Base-by-base conservation (phyloP, 345 rosid genomes). In the Nephelium lappaceum region DNA sequence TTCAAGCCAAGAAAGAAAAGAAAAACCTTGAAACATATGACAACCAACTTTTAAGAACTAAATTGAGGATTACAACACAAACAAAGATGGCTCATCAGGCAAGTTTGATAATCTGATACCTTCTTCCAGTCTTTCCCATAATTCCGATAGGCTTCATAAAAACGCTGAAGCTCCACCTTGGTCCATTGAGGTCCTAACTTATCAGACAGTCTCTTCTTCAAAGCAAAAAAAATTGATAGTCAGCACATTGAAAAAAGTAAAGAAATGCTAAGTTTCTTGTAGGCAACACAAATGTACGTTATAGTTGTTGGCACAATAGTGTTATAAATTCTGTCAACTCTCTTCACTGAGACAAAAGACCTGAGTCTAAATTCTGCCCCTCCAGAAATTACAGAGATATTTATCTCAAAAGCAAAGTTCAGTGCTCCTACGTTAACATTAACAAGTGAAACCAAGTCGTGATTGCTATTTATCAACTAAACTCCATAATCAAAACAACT, bases 181-280 rank as follows among this genome's bases (percentile, higher is more conserved):
- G 86, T 91, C 99, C 99, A 97, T 65, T 93, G 98, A 78, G 96
- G 87, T 73, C 99, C 99, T 72, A 94, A 83, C 87, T 90, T 93
- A 68, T 93, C 95, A 77, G 98, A 77, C 77, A 91, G 82, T 77
- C 93, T 96, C 87, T 84, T 91, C 90, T 93, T 89, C 93, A 89
- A 83, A 4, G 65, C 55, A 71, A 19, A 81, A 80, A 31, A 74
- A 78, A 42, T 73, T 3, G 45, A 75, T n/a, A 70, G 79, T 81
- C 74, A 71, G 64, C 60, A 74, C 21, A 80, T 38, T 12, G 62
- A 64, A 7, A 4, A 19, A 0, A 53, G 2, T 25, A 75, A 73
- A 39, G n/a, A 67, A 70, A 63, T 43, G 36, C 36, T 73, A 55
- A 51, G 41, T 73, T 6, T 74, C 42, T 25, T 68, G 49, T 66